Base-by-base conservation (phyloP, 1,284 basidiomycete species). In the Microbotryum violaceum region DNA sequence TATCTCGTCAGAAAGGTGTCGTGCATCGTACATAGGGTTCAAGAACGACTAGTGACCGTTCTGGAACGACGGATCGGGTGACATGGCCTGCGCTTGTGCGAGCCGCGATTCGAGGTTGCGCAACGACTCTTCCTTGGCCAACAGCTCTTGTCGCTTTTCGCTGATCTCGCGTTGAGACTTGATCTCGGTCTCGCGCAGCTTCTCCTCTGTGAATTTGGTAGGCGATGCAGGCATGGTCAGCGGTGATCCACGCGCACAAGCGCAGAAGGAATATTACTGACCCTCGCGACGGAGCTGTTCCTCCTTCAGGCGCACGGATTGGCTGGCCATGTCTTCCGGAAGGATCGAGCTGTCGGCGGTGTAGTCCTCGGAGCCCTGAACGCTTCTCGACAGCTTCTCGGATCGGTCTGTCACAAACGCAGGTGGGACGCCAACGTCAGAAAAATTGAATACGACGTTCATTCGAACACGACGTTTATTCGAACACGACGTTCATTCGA, bases 161-260 rank as follows among this genome's bases (percentile, higher is more conserved):
- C 91, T 91, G 78, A 99, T 94, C 82, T 99, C 96, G 64, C 96
- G 85, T 78, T 97, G 94, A 46, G 97, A 92, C 76, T 91, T 92
- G 77, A 97, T 83, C 76, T 99, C 96, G 76, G 97, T 92, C 79
- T 98, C 96, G 71, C 94, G 89, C 68, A 99, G 85, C 81, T 94
- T 94, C 80, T 96, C 92, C 80, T 96, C 92, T 69, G 65, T 25
- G 10, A 5, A n/a, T 7, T 46, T 7, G 37, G 7, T 23, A 21
- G 6, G 49, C 33, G 16, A 51, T 12, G 10, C 12, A 12, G 8
- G 33, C 44, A 21, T 29, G 20, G 42, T 49, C 51, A 65, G 47
- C 16, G 21, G 9, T 2, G 25, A 12, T 6, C 14, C 14, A 3
- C 5, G 10, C 7, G 16, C 10, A 0, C 12, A 23, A n/a, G 4